Percentiles rank a stretch among this genome's conserved stretches.
Conservation (phyloP, 1,284 basidiomycete genomes). For the Omphalotus olearius region DNA sequence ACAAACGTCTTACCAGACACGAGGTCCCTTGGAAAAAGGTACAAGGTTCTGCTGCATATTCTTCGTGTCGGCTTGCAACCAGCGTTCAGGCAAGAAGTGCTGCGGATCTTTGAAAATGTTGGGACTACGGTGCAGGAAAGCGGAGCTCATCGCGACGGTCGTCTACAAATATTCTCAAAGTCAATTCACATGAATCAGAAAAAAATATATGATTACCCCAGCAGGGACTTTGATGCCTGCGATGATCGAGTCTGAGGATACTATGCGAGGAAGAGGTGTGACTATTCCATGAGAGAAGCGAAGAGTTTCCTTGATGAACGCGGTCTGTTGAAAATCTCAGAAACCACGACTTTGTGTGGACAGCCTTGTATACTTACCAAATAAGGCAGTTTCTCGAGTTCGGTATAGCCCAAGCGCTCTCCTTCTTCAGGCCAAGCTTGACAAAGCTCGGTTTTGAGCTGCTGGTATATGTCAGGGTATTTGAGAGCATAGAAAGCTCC, state of each 20-base stretch:
- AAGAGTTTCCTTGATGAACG: constrained; percentile 23
- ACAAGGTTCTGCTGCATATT: constrained; percentile 24
- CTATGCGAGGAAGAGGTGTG: constrained; percentile 20
- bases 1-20: constrained; percentile 21
- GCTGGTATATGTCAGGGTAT: constrained; percentile 2
- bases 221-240: constrained; percentile 18
- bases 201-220: constrained; percentile 17
- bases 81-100: constrained; percentile 25
- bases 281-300: constrained; percentile 18
- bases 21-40: constrained; percentile 29
- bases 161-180: constrained; percentile 15
- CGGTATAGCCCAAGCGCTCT: neutral
- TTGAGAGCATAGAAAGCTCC: constrained; percentile 14
- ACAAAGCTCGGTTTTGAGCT: constrained; percentile 12
- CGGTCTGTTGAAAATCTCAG: constrained; percentile 13
- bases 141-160: constrained; percentile 19
- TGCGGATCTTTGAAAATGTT: constrained; percentile 20
- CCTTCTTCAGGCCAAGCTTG: constrained; percentile 18
- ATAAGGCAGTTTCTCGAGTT: constrained; percentile 18
- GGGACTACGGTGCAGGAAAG: constrained; percentile 19
- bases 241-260: constrained; percentile 15
- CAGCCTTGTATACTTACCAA: constrained; percentile 10
- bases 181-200: neutral
- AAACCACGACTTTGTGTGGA: neutral
- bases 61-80: constrained; percentile 21